These are phyloP conservation scores for Serendipita sp. DNA, from an alignment of 768 basidiomycete genomes.

Conservation along the genomic window DNA sequence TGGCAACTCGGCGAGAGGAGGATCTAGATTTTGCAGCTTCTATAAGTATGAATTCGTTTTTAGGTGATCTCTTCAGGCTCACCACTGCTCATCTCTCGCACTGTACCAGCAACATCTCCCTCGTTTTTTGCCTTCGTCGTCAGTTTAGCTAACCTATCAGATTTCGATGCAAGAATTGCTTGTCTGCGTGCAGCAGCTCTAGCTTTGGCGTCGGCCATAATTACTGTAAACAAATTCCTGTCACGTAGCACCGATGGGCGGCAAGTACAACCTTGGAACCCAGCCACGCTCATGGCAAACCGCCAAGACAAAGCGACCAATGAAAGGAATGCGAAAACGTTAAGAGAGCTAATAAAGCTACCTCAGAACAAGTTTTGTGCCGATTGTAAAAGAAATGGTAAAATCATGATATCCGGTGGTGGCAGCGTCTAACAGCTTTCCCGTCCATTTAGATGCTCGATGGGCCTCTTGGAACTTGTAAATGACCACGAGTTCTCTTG, in stretches of 20 bases:
- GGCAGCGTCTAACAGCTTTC: not conserved
- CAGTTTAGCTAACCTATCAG: not conserved
- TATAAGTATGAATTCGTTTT: not conserved
- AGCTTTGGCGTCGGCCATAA: not conserved
- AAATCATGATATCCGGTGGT: constrained; percentile 12
- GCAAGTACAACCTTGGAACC: not conserved
- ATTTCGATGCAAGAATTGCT: not conserved
- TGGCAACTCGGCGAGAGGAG: not conserved
- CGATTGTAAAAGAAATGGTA: constrained; percentile 93
- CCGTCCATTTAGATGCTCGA: constrained; percentile 57
- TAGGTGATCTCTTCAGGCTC: not conserved
- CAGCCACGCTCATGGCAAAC: not conserved
- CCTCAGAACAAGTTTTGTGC: constrained; percentile 91
- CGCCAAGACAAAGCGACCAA: constrained; percentile 70
- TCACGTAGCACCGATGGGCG: not conserved
- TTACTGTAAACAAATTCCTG: not conserved
- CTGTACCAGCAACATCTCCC: not conserved
- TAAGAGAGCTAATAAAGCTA: constrained; percentile 74
- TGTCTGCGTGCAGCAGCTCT: constrained; percentile 2
- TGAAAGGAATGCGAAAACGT: constrained; percentile 56
- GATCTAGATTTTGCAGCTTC: not conserved
- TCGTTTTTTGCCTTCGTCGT: constrained; percentile 2
- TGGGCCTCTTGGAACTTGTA: constrained; percentile 98
- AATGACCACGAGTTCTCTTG: constrained; percentile 3
- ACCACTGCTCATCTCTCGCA: not conserved